These are phyloP conservation scores for Rubia yunnanensis DNA, from an alignment of 257 asterid species.

Conservation along the genomic window DNA sequence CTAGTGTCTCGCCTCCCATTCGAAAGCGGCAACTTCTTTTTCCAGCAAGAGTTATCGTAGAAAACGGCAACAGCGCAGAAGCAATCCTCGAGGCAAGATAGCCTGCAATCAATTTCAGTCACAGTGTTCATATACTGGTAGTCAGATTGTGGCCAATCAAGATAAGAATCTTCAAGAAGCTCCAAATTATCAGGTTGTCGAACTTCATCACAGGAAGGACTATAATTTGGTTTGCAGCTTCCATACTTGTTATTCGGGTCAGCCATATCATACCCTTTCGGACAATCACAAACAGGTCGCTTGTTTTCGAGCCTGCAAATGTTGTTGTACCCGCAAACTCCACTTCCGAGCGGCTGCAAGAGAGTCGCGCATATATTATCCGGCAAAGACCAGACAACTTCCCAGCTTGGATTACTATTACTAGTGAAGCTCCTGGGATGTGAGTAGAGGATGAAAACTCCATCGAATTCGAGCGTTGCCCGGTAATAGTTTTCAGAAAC, in stretches of 20 bases:
- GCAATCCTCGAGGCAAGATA: conserved; percentile 34
- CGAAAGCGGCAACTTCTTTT: conserved; percentile 31
- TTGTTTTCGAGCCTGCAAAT: not conserved
- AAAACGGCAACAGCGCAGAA: conserved; percentile 32
- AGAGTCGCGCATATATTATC: not conserved
- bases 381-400: not conserved
- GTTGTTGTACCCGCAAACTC: not conserved
- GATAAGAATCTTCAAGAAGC: not conserved
- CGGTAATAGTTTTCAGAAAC: conserved; percentile 23
- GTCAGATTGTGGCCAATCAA: conserved; percentile 22
- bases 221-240: not conserved
- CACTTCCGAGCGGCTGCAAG: not conserved
- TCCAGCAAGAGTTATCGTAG: conserved; percentile 21
- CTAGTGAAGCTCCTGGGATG: not conserved
- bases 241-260: conserved; percentile 6
- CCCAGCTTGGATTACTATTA: not conserved
- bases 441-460: not conserved
- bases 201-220: not conserved
- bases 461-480: not conserved
- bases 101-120: conserved; percentile 20
- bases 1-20: conserved; percentile 24
- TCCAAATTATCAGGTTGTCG: not conserved
- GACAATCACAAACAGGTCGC: not conserved
- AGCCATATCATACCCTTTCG: not conserved
- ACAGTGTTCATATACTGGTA: conserved; percentile 4